These are phyloP conservation scores for Exophiala alcalophila DNA, from an alignment of 2,329 filamentous ascomycete species.

Conservation along the genomic window DNA sequence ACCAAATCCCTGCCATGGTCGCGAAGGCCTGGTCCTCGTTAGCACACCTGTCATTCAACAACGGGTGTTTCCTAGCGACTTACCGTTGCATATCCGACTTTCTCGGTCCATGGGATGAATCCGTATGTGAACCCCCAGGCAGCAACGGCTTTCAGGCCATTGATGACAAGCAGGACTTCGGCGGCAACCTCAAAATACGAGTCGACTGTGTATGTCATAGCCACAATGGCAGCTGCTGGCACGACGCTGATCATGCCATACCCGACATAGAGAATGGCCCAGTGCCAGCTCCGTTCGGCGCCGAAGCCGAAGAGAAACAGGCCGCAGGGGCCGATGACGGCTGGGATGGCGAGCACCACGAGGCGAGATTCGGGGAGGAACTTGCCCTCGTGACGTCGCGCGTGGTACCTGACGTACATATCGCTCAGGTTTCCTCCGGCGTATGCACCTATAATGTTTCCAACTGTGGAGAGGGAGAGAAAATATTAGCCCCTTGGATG, in stretches of 20 bases:
- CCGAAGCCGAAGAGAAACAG: constrained; percentile 42
- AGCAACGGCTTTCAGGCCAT: constrained; percentile 1
- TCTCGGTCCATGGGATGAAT: constrained; percentile 1
- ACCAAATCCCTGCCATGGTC: not conserved
- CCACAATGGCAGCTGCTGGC: not conserved
- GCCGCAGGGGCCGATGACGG: constrained; percentile 27
- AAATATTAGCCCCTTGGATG: no score
- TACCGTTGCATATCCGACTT: not conserved
- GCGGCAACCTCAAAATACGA: constrained; percentile 4
- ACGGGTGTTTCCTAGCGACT: constrained; percentile 1
- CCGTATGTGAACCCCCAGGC: constrained; percentile 2
- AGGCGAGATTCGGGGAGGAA: constrained; percentile 27
- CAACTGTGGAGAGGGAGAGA: constrained; percentile 1
- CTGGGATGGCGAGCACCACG: constrained; percentile 25
- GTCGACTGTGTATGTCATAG: constrained; percentile 1
- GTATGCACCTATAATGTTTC: constrained; percentile 1
- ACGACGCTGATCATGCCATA: not conserved
- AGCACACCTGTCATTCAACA: not conserved
- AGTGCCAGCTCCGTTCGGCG: constrained; percentile 48
- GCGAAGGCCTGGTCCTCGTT: not conserved
- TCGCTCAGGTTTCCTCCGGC: not conserved
- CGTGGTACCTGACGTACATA: not conserved
- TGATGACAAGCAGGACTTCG: constrained; percentile 1
- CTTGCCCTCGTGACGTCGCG: not conserved
- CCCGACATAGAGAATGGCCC: constrained; percentile 49